Percentiles rank a stretch among this genome's conserved stretches.
phyloP scores from a whole-genome alignment of 148 eudicot genomes.

The Arbutus unedo region DNA sequence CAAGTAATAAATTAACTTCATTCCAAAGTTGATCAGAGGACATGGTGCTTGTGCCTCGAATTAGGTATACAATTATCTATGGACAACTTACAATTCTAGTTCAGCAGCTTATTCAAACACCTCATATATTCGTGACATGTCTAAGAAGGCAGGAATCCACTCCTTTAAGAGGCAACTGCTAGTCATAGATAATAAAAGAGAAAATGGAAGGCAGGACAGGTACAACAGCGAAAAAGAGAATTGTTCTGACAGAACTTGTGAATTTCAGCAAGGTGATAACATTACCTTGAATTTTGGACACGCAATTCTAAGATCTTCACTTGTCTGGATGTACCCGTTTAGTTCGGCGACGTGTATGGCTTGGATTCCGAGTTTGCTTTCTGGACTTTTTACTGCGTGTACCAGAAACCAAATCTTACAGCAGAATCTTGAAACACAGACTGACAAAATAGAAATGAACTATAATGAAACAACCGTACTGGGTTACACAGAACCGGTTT shows the following conservation, averaged over 20 bases:
- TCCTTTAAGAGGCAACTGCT: not conserved
- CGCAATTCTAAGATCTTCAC: not conserved
- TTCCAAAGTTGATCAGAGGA: not conserved
- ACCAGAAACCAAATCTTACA: slow-evolving; percentile 11
- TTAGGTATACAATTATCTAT: not conserved
- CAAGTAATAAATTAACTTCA: not conserved
- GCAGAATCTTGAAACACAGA: not conserved
- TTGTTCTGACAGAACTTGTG: not conserved
- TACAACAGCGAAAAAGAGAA: not conserved
- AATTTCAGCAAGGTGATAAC: not conserved
- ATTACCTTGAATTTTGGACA: slow-evolving; percentile 2
- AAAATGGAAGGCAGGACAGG: not conserved
- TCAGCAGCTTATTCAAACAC: not conserved
- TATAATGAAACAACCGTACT: not conserved
- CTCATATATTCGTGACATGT: not conserved
- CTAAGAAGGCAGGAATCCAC: not conserved
- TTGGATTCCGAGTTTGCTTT: slow-evolving; percentile 36
- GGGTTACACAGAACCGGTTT: not conserved
- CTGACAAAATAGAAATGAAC: not conserved
- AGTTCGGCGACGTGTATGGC: slow-evolving; percentile 53
- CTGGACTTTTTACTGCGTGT: slow-evolving; percentile 47
- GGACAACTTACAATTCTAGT: not conserved
- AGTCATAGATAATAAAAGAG: not conserved
- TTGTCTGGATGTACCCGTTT: slow-evolving; percentile 60
- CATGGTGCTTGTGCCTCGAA: not conserved